A percentile compares a stretch with the other conserved stretches of the same genome.
Evolutionary conservation across 768 basidiomycete genomes (phyloP).

Genomic region (Coprinopsis sp.): DNA sequence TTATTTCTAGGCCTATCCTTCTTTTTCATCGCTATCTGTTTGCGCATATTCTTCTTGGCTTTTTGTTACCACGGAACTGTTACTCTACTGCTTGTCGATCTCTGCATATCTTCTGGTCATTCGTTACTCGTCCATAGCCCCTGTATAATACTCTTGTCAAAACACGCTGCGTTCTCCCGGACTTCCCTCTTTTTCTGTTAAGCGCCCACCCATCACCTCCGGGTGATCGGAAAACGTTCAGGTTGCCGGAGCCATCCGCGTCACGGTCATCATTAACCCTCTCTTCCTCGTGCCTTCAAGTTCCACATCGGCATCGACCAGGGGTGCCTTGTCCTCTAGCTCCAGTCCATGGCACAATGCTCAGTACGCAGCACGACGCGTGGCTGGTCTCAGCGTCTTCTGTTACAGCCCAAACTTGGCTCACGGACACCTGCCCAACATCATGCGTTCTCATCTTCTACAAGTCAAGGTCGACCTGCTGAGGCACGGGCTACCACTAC

Average conservation of each 20-base stretch:
- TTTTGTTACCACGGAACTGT: background rate
- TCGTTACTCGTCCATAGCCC: too few relatives aligned
- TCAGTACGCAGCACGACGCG: slow-evolving; percentile 4
- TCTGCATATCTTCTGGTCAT: too few relatives aligned
- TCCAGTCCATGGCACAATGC: slow-evolving; percentile 8
- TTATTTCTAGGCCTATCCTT: slow-evolving; percentile 1
- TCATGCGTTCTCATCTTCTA: background rate
- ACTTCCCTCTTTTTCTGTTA: too few relatives aligned
- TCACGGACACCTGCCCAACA: background rate
- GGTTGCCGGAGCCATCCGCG: background rate
- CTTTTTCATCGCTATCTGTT: slow-evolving; percentile 13
- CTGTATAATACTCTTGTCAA: too few relatives aligned
- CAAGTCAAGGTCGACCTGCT: slow-evolving; percentile 2
- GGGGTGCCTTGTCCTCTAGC: background rate
- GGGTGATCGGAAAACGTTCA: background rate
- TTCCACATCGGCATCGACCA: background rate
- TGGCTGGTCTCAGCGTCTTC: background rate
- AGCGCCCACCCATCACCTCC: background rate
- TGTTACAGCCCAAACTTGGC: too few relatives aligned
- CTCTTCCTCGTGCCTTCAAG: background rate
- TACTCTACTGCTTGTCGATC: background rate
- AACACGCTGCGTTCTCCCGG: too few relatives aligned
- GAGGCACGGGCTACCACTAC: background rate
- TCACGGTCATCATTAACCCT: background rate
- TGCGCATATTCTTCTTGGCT: slow-evolving; percentile 5